Evolutionary conservation across 1,139 yeast genomes (phyloP).

Genomic region (Geotrichum europaeum): DNA sequence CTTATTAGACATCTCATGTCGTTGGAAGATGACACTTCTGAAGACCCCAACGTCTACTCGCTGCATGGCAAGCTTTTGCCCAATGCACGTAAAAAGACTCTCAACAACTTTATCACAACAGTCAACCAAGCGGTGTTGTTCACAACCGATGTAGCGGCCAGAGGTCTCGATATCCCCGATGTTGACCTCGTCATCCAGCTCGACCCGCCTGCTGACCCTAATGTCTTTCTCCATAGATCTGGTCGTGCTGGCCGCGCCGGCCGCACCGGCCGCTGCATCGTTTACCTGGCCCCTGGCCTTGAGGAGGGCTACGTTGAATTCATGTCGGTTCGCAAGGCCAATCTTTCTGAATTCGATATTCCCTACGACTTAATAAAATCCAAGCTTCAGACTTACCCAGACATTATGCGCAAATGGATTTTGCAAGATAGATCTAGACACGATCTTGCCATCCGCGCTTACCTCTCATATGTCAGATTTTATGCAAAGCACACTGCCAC

Average conservation of each 20-base stretch:
- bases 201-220: constrained; percentile 90
- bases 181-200: constrained; percentile 83
- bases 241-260: constrained; percentile 95
- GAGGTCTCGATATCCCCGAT: constrained; percentile 90
- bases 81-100: constrained; percentile 65
- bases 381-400: constrained; percentile 16
- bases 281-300: constrained; percentile 61
- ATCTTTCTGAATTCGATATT: constrained; percentile 41
- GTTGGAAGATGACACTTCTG: constrained; percentile 21
- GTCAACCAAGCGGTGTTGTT: constrained; percentile 54
- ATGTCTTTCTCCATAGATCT: constrained; percentile 78
- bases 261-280: constrained; percentile 69
- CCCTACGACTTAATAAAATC: constrained; percentile 12
- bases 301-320: constrained; percentile 82
- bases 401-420: constrained; percentile 49
- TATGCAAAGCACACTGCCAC: constrained; percentile 88
- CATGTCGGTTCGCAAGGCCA: constrained; percentile 66
- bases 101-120: constrained; percentile 49
- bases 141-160: constrained; percentile 58
- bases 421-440: constrained; percentile 70
- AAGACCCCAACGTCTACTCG: constrained; percentile 8
- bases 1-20: constrained; percentile 42
- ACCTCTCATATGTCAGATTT: constrained; percentile 75
- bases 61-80: constrained; percentile 82
- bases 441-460: constrained; percentile 72